phyloP scores from a whole-genome alignment of 2,329 filamentous ascomycete genomes.

The Penicillium sp. region DNA sequence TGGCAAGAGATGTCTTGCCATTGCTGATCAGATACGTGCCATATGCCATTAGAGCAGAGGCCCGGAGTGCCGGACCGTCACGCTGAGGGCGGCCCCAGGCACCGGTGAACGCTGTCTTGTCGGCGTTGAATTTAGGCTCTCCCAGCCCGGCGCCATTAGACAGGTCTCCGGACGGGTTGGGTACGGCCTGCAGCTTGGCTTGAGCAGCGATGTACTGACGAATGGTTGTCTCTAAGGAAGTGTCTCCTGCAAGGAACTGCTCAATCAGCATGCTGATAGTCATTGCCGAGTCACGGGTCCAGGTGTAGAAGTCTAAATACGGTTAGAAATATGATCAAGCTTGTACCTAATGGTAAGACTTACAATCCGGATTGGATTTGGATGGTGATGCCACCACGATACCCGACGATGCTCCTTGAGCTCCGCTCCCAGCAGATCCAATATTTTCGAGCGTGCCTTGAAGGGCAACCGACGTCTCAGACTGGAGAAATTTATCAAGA shows the following conservation, averaged over 20 bases:
- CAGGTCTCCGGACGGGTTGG: conserved; percentile 68
- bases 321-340: background rate
- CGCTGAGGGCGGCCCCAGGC: conserved; percentile 78
- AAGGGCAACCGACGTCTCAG: conserved; percentile 3
- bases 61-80: conserved; percentile 77
- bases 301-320: conserved; percentile 6
- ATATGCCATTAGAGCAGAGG: conserved; percentile 70
- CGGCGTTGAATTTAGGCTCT: conserved; percentile 73
- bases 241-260: conserved; percentile 55
- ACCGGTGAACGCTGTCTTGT: conserved; percentile 63
- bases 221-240: conserved; percentile 62
- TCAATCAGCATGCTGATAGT: conserved; percentile 6
- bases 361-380: conserved; percentile 11
- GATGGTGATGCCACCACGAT: conserved; percentile 12
- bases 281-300: conserved; percentile 10
- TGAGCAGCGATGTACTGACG: conserved; percentile 71
- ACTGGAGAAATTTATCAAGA: conserved; percentile 5
- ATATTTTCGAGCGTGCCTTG: conserved; percentile 8
- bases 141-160: conserved; percentile 57
- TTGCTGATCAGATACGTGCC: no score
- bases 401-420: conserved; percentile 1
- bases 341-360: no score
- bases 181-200: conserved; percentile 66
- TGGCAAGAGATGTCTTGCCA: conserved; percentile 12
- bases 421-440: conserved; percentile 2